Base-by-base conservation (phyloP, 352 stramenopile genomes). In the Phytophthora crassamura region DNA sequence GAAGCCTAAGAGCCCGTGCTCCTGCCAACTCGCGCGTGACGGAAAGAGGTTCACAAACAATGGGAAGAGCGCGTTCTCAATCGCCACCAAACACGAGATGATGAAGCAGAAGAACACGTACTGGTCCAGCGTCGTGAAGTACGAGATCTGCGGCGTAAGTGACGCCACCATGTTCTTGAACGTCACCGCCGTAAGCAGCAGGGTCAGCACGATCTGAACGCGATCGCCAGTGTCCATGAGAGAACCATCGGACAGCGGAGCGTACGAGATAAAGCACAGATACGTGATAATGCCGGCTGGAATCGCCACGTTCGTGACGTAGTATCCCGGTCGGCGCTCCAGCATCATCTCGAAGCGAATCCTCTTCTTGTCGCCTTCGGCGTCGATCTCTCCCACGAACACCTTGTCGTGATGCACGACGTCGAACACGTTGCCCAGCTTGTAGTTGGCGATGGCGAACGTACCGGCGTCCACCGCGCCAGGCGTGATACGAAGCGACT, bases 21-120 rank as follows among this genome's bases (percentile, higher is more conserved):
- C 77, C 5, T 73, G 61, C 53, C 64, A 74, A 5, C 22, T 67
- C 58, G 0, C 48, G 51, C 8, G 36, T 46, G 22, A 25, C 1
- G 46, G 49, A 3, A 86, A 61, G 0, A 59, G 16, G 15, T 67
- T 52, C 12, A 70, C 63, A 12, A 86, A 67, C 6, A 78, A 7
- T 1, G 75, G 72, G 54, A 78, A 88, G 2, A 88, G 51, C 2
- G 80, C 74, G 43, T 88, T 90, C 59, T 86, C 81, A 25, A 90
- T 42, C 18, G 77, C 78, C 11, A 90, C 77, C 10, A 80, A 22
- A 16, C 66, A 85, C 7, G 79, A 64, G 34, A 88, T 69, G 5
- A 88, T 59, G 56, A 90, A 90, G 69, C 78, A 88, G 61, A 88
- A 86, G 40, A 83, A 85, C 2, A 90, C 76, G 39, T 88, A 90